Conservation (phyloP, 257 asterid genomes). For the Solanum ossicruentum region DNA sequence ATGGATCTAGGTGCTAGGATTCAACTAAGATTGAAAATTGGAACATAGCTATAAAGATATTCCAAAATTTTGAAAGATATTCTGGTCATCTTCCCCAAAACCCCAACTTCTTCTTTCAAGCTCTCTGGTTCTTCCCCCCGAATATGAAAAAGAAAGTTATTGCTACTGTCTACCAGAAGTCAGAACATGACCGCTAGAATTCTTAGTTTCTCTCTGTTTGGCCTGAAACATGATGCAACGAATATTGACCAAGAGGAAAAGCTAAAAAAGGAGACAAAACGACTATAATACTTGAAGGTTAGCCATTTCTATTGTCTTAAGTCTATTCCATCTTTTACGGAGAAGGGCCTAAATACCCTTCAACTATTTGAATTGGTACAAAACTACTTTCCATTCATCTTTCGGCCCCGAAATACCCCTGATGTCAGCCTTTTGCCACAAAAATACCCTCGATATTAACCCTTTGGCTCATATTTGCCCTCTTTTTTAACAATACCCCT, state of each 20-base stretch:
- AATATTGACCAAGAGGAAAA: not conserved
- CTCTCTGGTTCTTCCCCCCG: not conserved
- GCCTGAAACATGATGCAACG: not conserved
- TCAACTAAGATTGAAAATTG: not conserved
- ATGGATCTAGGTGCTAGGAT: not conserved
- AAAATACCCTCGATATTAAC: too few relatives aligned
- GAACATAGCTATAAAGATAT: not conserved
- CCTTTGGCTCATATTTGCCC: too few relatives aligned
- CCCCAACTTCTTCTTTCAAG: not conserved
- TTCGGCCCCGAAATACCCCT: too few relatives aligned
- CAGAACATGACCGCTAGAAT: not conserved
- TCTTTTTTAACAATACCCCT: too few relatives aligned
- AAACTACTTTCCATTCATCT: too few relatives aligned
- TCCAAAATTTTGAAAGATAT: not conserved
- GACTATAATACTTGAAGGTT: not conserved
- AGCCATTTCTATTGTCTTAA: not conserved
- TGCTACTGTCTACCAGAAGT: not conserved
- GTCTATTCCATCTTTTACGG: not conserved
- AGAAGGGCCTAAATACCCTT: too few relatives aligned
- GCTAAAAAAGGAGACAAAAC: not conserved
- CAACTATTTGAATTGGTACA: too few relatives aligned
- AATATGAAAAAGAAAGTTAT: not conserved
- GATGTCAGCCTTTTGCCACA: too few relatives aligned
- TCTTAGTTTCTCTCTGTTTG: not conserved
- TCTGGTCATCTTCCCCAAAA: not conserved